Evolutionary conservation across 129 eudicot genomes (phyloP), one percentile per base, ranked within the genome.

Genomic region (Chrysanthemum lavandulifolium): DNA sequence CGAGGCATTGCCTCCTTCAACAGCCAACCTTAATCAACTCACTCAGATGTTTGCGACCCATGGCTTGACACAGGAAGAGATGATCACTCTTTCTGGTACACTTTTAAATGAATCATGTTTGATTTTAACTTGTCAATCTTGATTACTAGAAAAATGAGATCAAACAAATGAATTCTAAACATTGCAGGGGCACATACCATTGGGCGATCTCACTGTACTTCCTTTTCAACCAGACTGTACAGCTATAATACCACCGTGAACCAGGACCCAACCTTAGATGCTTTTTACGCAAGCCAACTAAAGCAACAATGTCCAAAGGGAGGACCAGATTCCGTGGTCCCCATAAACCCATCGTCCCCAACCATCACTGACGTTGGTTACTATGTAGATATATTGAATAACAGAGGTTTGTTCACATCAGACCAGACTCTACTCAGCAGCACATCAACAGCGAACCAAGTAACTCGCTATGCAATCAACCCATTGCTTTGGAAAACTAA

Each of bases 151-250:
- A 6, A 40, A 40, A 40, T 6, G 10, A 40, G 47, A 40, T 40
- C 10, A 40, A 40, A n/a, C n/a, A n/a, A n/a, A n/a, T n/a, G n/a
- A n/a, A n/a, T n/a, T n/a, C n/a, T n/a, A n/a, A 40, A 40, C 47
- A 55, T 31, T 31, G 51, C 81, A 84, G 88, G n/a, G 23, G 89
- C 89, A 49, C 86, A 85, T 61, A 79, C 89, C 3, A 78, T 85
- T 6, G 89, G 89, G 1, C 68, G 84, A 6, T 71, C 89, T 21
- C 86, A 85, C 67, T 85, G 86, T 71, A 29, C 82, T 11, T 75
- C 86, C 31, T 82, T 85, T 81, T 57, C 64, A 13, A 47, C 71
- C 72, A 73, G 89, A 40, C 45, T 85, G 31, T 79, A 85, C 78
- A 75, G 62, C 11, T 78, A 72, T 74, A 82, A 58, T 47, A 4